Conservation (phyloP, 164 flowering plant species). For the Aristolochia fimbriata region DNA sequence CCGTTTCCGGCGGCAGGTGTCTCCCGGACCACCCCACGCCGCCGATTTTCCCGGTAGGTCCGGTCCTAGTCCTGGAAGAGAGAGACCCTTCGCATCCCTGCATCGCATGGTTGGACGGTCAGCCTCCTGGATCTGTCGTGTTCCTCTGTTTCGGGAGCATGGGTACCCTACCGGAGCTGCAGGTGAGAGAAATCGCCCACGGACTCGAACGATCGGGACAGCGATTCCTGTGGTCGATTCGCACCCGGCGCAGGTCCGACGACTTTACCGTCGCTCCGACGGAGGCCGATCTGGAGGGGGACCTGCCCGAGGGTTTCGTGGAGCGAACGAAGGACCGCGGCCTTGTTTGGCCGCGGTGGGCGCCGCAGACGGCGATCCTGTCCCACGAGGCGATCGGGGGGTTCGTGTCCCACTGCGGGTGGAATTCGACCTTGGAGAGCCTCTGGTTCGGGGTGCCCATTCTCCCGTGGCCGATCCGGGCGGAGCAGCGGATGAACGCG, state of each 20-base stretch:
- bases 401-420: conserved; percentile 7
- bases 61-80: conserved; percentile 13
- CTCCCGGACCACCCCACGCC: conserved; percentile 13
- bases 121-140: conserved; percentile 20
- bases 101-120: conserved; percentile 29
- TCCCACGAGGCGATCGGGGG: conserved; percentile 1
- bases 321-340: conserved; percentile 4
- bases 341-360: conserved; percentile 6
- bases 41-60: conserved; percentile 25
- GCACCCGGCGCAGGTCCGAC: background rate
- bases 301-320: conserved; percentile 7
- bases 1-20: background rate
- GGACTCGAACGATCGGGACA: conserved; percentile 30
- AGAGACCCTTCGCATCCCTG: background rate
- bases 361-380: conserved; percentile 5
- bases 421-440: conserved; percentile 6
- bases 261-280: too few relatives aligned
- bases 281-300: conserved; percentile 1
- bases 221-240: conserved; percentile 33
- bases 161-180: conserved; percentile 16
- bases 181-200: conserved; percentile 23
- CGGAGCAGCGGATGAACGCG: conserved; percentile 7
- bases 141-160: conserved; percentile 31
- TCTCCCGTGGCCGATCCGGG: conserved; percentile 2
- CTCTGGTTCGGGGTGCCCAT: conserved; percentile 7